Evolutionary conservation across 306 rosid species (phyloP).

Genomic region (Oemleria cerasiformis): DNA sequence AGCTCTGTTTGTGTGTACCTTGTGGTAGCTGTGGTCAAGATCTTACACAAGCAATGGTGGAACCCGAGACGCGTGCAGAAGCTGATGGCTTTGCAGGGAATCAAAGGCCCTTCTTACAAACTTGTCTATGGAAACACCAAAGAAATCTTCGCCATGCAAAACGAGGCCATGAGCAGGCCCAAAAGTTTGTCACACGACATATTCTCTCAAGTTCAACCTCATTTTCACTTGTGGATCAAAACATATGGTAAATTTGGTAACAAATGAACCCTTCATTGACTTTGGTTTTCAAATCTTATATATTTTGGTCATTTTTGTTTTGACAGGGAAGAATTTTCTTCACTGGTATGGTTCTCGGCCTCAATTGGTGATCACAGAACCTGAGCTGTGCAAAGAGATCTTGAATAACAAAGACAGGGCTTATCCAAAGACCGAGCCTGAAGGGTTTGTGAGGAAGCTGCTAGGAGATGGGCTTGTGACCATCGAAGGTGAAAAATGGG

Average conservation of each 20-base stretch:
- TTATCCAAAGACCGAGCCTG: conserved; percentile 17
- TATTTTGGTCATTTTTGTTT: background rate
- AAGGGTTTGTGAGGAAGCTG: conserved; percentile 10
- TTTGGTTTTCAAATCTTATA: background rate
- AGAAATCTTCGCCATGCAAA: conserved; percentile 22
- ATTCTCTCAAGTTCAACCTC: conserved; percentile 24
- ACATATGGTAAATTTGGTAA: background rate
- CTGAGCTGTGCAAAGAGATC: conserved; percentile 34
- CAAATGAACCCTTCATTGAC: no score
- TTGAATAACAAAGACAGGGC: conserved; percentile 13
- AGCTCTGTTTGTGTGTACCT: no score
- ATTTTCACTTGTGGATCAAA: conserved; percentile 12
- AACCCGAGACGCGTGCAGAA: conserved; percentile 15
- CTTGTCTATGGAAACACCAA: conserved; percentile 18
- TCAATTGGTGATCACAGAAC: conserved; percentile 26
- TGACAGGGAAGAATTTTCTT: conserved; percentile 29
- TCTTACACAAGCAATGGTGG: conserved; percentile 25
- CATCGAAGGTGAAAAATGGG: conserved; percentile 36
- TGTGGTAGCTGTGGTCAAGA: conserved; percentile 10
- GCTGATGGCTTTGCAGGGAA: conserved; percentile 16
- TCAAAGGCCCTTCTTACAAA: conserved; percentile 30
- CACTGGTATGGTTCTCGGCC: conserved; percentile 35
- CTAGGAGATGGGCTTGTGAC: conserved; percentile 33
- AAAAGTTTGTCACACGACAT: conserved; percentile 19
- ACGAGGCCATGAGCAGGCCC: conserved; percentile 25